Evolutionary conservation across 768 basidiomycete species (phyloP).

Genomic region (Trametes elegans): DNA sequence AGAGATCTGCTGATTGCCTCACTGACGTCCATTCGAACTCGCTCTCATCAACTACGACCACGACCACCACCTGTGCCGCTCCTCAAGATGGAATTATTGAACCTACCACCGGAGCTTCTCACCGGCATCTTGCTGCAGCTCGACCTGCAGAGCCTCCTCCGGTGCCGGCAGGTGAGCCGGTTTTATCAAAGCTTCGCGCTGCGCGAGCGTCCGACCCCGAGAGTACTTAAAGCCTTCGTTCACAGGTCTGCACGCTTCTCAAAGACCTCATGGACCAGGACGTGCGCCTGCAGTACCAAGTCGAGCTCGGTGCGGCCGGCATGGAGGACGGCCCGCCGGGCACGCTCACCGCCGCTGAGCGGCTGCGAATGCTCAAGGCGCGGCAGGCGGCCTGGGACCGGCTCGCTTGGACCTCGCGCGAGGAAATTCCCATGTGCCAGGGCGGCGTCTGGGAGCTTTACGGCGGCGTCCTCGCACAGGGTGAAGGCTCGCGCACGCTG

Average conservation of each 20-base stretch:
- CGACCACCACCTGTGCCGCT: too few species aligned
- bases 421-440: constrained; percentile 36
- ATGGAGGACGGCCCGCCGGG: constrained; percentile 39
- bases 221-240: background rate
- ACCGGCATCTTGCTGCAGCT: constrained; percentile 21
- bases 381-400: constrained; percentile 25
- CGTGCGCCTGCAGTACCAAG: constrained; percentile 24
- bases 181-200: background rate
- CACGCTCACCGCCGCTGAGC: constrained; percentile 29
- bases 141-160: constrained; percentile 17
- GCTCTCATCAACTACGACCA: too few species aligned
- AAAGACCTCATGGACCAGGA: constrained; percentile 15
- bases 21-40: too few species aligned
- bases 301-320: constrained; percentile 40
- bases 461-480: constrained; percentile 54
- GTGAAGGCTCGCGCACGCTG: constrained; percentile 30
- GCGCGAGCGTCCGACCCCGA: background rate
- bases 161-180: constrained; percentile 26
- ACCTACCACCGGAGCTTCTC: constrained; percentile 25
- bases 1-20: too few species aligned
- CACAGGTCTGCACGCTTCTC: constrained; percentile 23
- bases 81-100: background rate
- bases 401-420: constrained; percentile 10
- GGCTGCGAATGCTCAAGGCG: constrained; percentile 37
- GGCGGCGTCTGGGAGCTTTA: constrained; percentile 57